Base-by-base conservation (phyloP, 257 asterid species). In the Solanum sparsipilum region DNA sequence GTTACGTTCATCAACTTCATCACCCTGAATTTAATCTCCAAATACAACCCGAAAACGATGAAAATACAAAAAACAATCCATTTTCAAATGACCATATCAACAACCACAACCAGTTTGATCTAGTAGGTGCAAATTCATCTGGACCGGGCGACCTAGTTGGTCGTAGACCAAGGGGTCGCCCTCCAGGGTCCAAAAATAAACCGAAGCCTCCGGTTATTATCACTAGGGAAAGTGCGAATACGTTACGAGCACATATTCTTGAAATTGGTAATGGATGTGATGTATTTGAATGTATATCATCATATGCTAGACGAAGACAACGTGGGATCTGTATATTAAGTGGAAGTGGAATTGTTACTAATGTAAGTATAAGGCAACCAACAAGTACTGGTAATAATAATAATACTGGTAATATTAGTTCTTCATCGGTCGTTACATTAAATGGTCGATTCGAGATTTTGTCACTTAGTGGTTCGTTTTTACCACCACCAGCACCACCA, bases 401-500 rank as follows among this genome's bases (percentile, higher is more conserved):
- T n/a, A n/a, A 6, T 68, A 70, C 3, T 27, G 29, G n/a, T 58
- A 21, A 7, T 68, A 13, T 0, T 65, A n/a, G 4, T 68, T 25
- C 32, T 20, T 93, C 93, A 0, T 88, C 93, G 1, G 89, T 92
- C 1, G 94, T 93, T 6, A 91, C 93, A 3, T 90, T 93, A 34
- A 92, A 90, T 36, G 95, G 95, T 0, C 71, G 94, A 11, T 93
- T 91, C n/a, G 95, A 93, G 92, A 91, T 93, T 27, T 31, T 93
- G 4, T 93, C 95, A 0, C 88, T 93, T 0, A 89, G 93, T 0
- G 95, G 95, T 1, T 93, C 95, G 0, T 92, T 93, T 38, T 86
- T 93, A n/a, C 95, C 95, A 0, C 94, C 95, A 9, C 95, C 95
- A 6, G 95, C 95, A 1, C 95, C 95, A 0, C 94, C 95, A 0